phyloP scores from a whole-genome alignment of 768 basidiomycete genomes.

The Suillus ampliporus region DNA sequence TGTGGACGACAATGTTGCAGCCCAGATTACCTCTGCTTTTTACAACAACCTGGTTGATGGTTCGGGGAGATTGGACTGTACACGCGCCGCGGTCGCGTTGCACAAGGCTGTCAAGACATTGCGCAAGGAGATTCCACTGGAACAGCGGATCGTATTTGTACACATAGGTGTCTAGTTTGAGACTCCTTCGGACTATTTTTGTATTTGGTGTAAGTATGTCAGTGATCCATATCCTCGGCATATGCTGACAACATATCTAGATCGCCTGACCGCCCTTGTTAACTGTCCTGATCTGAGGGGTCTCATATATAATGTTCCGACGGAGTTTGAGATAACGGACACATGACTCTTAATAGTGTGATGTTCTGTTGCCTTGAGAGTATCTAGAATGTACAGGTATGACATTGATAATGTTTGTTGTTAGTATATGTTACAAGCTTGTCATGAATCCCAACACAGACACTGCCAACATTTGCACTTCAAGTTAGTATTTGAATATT shows the following conservation, averaged over 20 bases:
- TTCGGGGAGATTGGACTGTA: neutral
- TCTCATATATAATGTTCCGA: neutral
- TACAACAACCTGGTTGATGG: conserved; percentile 20
- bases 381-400: neutral
- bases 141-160: conserved; percentile 31
- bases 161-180: conserved; percentile 24
- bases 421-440: too few species aligned
- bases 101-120: conserved; percentile 24
- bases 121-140: conserved; percentile 24
- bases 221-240: too few species aligned
- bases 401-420: neutral
- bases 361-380: neutral
- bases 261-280: neutral
- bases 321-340: neutral
- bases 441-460: too few species aligned
- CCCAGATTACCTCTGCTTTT: conserved; percentile 24
- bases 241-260: too few species aligned
- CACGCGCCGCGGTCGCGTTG: neutral
- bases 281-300: neutral
- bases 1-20: conserved; percentile 28
- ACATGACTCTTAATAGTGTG: neutral
- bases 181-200: too few species aligned
- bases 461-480: too few species aligned
- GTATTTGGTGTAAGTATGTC: too few species aligned
- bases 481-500: too few species aligned